Evolutionary conservation across 768 basidiomycete species (phyloP), one percentile per base, ranked within the genome.

Genomic region (Neoboletus brunneissimus): DNA sequence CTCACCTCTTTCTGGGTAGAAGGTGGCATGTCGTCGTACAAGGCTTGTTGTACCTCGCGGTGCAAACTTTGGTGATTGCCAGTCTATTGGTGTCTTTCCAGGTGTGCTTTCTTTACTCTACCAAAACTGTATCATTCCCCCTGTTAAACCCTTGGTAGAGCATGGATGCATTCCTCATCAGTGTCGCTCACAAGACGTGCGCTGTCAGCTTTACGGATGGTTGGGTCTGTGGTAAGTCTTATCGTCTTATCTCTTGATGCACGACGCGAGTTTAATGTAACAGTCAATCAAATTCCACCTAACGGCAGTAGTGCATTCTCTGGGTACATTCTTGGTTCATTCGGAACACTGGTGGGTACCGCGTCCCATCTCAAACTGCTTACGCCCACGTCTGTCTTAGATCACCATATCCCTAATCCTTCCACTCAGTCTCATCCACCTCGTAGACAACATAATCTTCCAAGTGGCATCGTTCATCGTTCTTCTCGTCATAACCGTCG

Each of bases 51-150:
- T 67, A 62, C 35, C 60, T 67, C 0, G 65, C 65, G 0, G 51
- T 67, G 53, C 60, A 67, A 42, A 64, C 57, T 11, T 34, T 67
- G 44, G 65, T 67, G 10, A 53, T 67, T 4, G 58, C 63, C 20
- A 67, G 66, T 58, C 43, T 67, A 9, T 27, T 67, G 13, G 65
- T 64, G 51, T 67, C 65, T 6, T 67, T 67, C 29, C 65, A 67
- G 65, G 65, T 62, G 9, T 9, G 54, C 16, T 29, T 11, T n/a
- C 9, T 40, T 29, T 35, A 4, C 18, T 34, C 18, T 37, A 15
- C 5, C 15, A 6, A 22, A 5, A 7, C 15, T 5, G 13, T 20
- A 3, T 32, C 15, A 1, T 38, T 29, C 22, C 31, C 4, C 4
- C 11, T 29, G 23, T 40, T 23, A 13, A 61, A 45, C 20, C 31